Base-by-base conservation (phyloP, 2,329 filamentous ascomycete genomes). In the Fusarium sarcochroum region DNA sequence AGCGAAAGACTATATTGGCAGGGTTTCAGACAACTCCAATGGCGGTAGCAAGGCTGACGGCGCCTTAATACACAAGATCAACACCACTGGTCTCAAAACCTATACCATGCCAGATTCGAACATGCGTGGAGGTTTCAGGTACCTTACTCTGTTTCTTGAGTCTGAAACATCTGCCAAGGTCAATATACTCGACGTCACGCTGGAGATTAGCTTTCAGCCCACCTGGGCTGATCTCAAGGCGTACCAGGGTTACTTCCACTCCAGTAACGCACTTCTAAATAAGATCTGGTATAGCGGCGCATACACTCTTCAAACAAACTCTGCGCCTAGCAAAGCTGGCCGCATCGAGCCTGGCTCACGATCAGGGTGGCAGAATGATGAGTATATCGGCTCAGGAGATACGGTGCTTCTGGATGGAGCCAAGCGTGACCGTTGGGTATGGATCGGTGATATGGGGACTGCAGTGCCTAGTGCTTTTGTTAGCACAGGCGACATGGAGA, bases 381-480 rank as follows among this genome's bases (percentile, higher is more conserved):
- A 79, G 80, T 8, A 82, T 2, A 44, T 50, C 42, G 46, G 54
- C 9, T 38, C 46, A 10, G 54, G 46, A 3, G 40, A 51, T 7
- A 71, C 75, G n/a, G 76, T 77, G n/a, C 73, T 75, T 1, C 71
- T 76, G 2, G 87, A 90, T 72, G 87, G 87, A 15, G 85, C 86
- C 2, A 89, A 89, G 72, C 80, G 87, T 32, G 87, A 89, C 69
- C 81, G 86, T 10, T 78, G 87, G 18, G 84, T 90, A 4, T 90
- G 87, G 87, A 84, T 87, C 13, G 88, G 88, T 2, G 88, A 90
- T 71, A 86, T 90, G 80, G 82, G 82, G 6, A 86, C 89, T 62
- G 84, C 86, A 6, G 79, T 87, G 1, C 86, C 87, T 4, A 82
- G 80, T 32, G 82, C 87, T 14, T 82, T 85, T 11, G 83, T 88